phyloP scores from a whole-genome alignment of 257 asterid genomes.

The Solanum acaule region DNA sequence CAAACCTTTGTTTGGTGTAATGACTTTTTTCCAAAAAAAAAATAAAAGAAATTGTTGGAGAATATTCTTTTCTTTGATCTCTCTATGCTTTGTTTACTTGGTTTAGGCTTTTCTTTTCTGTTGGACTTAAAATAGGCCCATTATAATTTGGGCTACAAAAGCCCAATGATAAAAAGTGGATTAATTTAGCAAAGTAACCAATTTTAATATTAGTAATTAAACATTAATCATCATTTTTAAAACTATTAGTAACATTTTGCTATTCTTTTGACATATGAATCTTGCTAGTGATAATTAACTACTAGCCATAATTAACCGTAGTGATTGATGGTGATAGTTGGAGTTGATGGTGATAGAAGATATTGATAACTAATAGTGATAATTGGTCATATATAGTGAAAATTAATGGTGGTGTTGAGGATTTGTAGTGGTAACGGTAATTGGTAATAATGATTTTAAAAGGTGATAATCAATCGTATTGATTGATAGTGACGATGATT shows the following conservation, averaged over 20 bases:
- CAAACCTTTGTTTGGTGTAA: background rate
- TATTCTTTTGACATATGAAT: background rate
- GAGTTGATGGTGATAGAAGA: too few species aligned
- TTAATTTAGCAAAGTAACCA: background rate
- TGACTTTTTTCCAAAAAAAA: background rate
- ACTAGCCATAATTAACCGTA: too few species aligned
- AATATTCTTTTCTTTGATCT: background rate
- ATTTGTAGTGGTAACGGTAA: too few species aligned
- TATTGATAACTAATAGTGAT: background rate
- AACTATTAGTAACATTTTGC: background rate
- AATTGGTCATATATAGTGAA: background rate
- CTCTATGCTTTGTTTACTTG: background rate
- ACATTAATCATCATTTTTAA: background rate
- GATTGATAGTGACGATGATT: too few species aligned
- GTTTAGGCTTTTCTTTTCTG: background rate
- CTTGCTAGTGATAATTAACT: background rate
- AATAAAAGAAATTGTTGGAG: background rate
- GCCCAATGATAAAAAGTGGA: background rate
- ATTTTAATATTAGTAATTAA: too few species aligned
- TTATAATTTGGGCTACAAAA: background rate
- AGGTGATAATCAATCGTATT: too few species aligned
- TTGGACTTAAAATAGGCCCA: background rate
- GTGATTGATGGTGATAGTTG: background rate
- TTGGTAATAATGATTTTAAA: too few species aligned
- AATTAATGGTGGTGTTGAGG: too few species aligned